These are phyloP conservation scores for Cornus controversa DNA, from an alignment of 148 eudicot genomes.

Conservation along the genomic window DNA sequence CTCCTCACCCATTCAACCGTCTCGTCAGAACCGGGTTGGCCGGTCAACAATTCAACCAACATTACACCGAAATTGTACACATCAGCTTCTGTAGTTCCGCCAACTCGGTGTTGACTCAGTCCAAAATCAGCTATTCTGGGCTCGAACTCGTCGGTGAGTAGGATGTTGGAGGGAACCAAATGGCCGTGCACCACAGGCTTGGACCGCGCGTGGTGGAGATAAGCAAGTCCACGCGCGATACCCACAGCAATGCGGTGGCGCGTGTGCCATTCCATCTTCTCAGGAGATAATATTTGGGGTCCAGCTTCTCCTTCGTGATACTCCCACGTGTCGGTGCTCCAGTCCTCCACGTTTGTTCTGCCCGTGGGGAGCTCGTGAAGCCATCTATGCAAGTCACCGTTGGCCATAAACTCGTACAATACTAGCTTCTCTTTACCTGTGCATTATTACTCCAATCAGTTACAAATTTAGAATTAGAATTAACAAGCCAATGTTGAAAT, in stretches of 20 bases:
- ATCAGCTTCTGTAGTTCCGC: slow-evolving; percentile 49
- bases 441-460: background rate
- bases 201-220: slow-evolving; percentile 86
- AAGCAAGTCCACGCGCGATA: slow-evolving; percentile 88
- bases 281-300: slow-evolving; percentile 33
- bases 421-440: slow-evolving; percentile 84
- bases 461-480: background rate
- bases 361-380: slow-evolving; percentile 91
- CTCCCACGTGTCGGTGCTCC: slow-evolving; percentile 98
- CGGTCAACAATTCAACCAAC: slow-evolving; percentile 66
- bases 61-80: slow-evolving; percentile 75
- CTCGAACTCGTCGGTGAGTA: slow-evolving; percentile 63
- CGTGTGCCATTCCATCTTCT: slow-evolving; percentile 63
- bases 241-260: slow-evolving; percentile 93
- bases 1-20: slow-evolving; percentile 46
- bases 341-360: slow-evolving; percentile 70
- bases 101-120: slow-evolving; percentile 23
- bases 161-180: slow-evolving; percentile 74
- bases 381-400: slow-evolving; percentile 90
- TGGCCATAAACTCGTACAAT: slow-evolving; percentile 76
- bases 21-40: slow-evolving; percentile 42
- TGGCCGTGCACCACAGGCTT: slow-evolving; percentile 86
- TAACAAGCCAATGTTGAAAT: background rate
- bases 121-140: slow-evolving; percentile 82
- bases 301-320: slow-evolving; percentile 30